Percentiles rank a stretch among this genome's conserved stretches.
phyloP scores from a whole-genome alignment of 2,329 filamentous ascomycete species.

The Cadophora gregata region DNA sequence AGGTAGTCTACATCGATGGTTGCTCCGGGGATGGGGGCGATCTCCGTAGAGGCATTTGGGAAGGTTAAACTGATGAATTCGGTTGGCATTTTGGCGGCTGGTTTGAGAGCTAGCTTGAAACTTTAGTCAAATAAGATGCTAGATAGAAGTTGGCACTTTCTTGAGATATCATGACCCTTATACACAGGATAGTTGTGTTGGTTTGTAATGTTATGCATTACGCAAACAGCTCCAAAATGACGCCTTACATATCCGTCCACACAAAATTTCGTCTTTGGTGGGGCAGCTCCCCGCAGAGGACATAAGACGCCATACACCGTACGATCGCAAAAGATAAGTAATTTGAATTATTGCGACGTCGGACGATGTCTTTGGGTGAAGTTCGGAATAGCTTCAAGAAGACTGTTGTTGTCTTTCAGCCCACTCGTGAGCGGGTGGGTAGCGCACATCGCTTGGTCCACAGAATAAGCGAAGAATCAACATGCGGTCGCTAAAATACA shows the following conservation, averaged over 20 bases:
- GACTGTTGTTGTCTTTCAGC: background rate
- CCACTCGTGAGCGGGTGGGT: no score
- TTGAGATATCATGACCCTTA: background rate
- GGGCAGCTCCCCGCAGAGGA: background rate
- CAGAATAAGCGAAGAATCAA: background rate
- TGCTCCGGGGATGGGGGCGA: slow-evolving; percentile 58
- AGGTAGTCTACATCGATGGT: slow-evolving; percentile 61
- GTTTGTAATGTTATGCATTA: slow-evolving; percentile 13
- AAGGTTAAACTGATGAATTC: slow-evolving; percentile 67
- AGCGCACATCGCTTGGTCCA: no score
- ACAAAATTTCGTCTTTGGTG: background rate
- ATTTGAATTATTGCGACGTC: background rate
- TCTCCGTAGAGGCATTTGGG: slow-evolving; percentile 61
- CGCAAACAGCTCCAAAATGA: slow-evolving; percentile 8
- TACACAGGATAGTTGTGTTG: background rate
- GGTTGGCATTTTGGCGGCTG: slow-evolving; percentile 47
- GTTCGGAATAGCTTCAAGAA: background rate
- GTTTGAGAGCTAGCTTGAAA: background rate
- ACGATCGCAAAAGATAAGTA: background rate
- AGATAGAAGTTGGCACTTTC: background rate
- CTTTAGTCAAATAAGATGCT: background rate
- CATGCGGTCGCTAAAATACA: background rate
- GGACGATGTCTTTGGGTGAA: background rate
- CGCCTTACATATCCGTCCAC: slow-evolving; percentile 15
- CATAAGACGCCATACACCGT: slow-evolving; percentile 1